Percentiles rank a stretch among this genome's conserved stretches.
phyloP scores from a whole-genome alignment of 495 filamentous ascomycete genomes.

The Aspergillus hancockii region DNA sequence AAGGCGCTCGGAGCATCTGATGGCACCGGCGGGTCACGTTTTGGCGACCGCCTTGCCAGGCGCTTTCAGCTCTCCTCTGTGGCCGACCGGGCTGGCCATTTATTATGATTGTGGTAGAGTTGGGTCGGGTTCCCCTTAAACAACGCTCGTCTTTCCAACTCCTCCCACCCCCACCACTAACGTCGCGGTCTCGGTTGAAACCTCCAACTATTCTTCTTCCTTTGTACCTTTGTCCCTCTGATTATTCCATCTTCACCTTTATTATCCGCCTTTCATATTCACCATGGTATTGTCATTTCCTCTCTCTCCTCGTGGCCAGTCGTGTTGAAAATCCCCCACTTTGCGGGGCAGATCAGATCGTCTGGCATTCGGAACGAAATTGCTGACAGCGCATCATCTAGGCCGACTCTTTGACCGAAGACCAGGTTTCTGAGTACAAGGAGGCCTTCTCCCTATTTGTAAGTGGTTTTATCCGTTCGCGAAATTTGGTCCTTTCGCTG shows the following conservation, averaged over 20 bases:
- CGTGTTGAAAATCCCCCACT: conserved; percentile 31
- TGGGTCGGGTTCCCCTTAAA: conserved; percentile 23
- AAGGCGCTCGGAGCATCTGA: conserved; percentile 7
- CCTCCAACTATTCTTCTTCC: conserved; percentile 12
- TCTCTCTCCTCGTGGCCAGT: conserved; percentile 2
- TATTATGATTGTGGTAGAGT: conserved; percentile 16
- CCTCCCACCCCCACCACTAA: conserved; percentile 19
- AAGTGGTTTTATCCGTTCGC: conserved; percentile 48
- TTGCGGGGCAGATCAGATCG: conserved; percentile 40
- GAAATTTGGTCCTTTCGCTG: not conserved
- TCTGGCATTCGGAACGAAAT: conserved; percentile 21
- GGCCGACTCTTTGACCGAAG: conserved; percentile 95
- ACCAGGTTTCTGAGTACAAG: conserved; percentile 99
- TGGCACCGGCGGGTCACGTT: conserved; percentile 25
- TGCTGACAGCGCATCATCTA: conserved; percentile 40
- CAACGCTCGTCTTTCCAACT: conserved; percentile 13
- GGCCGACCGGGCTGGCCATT: conserved; percentile 12
- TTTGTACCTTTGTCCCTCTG: conserved; percentile 22
- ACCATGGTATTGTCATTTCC: conserved; percentile 35
- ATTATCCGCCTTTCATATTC: conserved; percentile 21
- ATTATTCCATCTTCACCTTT: conserved; percentile 16
- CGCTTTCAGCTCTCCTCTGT: conserved; percentile 17
- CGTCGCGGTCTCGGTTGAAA: conserved; percentile 8
- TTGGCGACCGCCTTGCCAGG: conserved; percentile 26
- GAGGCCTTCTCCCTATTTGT: conserved; percentile 99